Conservation (phyloP, 306 rosid genomes). For the Acacia crassicarpa region DNA sequence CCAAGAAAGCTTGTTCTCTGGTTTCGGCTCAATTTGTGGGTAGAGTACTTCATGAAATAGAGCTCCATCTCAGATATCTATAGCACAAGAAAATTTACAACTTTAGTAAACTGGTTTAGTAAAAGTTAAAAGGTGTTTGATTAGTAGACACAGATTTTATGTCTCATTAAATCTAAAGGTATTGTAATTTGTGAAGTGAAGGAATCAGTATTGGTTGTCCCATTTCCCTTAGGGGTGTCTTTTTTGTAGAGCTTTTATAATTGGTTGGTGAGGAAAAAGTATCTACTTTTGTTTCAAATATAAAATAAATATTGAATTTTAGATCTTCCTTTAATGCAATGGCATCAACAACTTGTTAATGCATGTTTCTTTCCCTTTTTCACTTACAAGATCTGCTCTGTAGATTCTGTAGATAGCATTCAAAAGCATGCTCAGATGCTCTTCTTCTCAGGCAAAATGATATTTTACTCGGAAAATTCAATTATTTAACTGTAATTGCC, state of each 20-base stretch:
- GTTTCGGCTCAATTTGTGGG: background rate
- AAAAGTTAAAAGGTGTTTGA: background rate
- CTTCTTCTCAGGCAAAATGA: background rate
- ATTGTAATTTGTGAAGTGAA: background rate
- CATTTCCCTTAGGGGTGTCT: background rate
- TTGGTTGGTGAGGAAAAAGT: background rate
- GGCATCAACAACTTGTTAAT: background rate
- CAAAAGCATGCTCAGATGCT: background rate
- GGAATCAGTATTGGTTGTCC: background rate
- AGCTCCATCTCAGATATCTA: background rate
- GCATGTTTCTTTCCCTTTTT: constrained; percentile 5
- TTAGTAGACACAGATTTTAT: background rate
- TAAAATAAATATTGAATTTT: background rate
- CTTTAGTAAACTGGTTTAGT: background rate
- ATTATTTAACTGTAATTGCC: background rate
- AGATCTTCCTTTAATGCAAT: background rate
- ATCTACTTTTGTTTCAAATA: background rate
- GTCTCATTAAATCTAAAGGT: background rate
- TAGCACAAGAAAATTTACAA: background rate
- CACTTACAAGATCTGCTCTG: background rate
- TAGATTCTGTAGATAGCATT: background rate
- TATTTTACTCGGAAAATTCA: background rate
- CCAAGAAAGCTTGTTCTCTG: background rate
- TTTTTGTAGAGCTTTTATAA: background rate
- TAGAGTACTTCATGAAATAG: background rate